Evolutionary conservation across 2,329 filamentous ascomycete genomes (phyloP), one percentile per base, ranked within the genome.

Genomic region (Apiospora kogelbergensis): DNA sequence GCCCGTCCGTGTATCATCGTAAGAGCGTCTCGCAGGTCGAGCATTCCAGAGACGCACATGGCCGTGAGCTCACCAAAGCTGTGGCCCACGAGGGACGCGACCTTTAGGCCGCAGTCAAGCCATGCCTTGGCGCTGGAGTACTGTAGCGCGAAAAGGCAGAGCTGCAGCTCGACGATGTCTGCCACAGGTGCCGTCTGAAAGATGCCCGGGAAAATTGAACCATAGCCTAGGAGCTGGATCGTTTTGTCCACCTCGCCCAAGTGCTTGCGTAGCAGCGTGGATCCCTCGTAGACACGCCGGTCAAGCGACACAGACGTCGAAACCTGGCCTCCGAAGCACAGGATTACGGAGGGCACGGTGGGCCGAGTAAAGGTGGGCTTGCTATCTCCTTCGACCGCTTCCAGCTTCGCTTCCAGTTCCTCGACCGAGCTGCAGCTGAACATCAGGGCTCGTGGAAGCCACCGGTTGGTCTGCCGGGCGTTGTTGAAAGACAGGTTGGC

Each of bases 61-160:
- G 81, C 81, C 0, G 79, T 79, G 5, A 84, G 73, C 72, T 84
- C 78, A 3, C 83, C 83, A 33, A 83, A 81, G 69, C 78, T 81
- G 70, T 84, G 81, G 3, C 82, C 82, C 0, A 83, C 76, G 0
- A 81, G 72, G 1, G 74, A 75, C 1, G 42, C 70, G 1, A 72
- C 68, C 37, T 71, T 26, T 10, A 81, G 24, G 1, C 81, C 81
- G 17, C 72, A 76, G 63, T 81, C 79, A 0, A 82, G 79, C 81
- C 81, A 82, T 24, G 68, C 69, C 67, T 69, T 72, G 0, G 80
- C 80, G 10, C 65, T 77, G 1, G 81, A 69, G 65, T 81, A 82
- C 72, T 84, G 80, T 5, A 81, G 69, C 1, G 82, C 76, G 22
- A 85, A 81, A 0, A 85, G 73, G 5, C 65, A 71, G 0, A 79